Base-by-base conservation (phyloP, 139 green algal genomes). In the Parachlorella kessleri region DNA sequence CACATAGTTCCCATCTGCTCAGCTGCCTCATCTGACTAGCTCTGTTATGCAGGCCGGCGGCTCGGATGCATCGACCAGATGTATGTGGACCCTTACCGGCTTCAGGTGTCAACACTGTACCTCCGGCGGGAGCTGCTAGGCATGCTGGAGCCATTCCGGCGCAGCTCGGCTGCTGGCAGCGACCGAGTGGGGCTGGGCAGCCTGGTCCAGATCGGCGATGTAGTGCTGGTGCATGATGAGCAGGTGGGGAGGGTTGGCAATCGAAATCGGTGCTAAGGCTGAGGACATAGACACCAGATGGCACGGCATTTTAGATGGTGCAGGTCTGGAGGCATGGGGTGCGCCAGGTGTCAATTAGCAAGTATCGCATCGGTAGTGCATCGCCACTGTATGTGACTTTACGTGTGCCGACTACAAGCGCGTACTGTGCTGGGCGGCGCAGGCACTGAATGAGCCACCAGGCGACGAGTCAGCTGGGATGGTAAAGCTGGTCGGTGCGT, bases 171-270 rank as follows among this genome's bases (percentile, higher is more conserved):
- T 78, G 55, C 63, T 26, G n/a, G 53, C 37, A 10, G 33, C 23
- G 73, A 81, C 30, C 90, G 90, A 67, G 72, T 96, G 3, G 81
- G 81, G 4, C 83, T 96, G 35, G 59, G 42, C 9, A 85, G 78
- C 37, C 79, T 96, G 26, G 78, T 71, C 4, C 89, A 96, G 81
- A 91, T 95, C 54, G 89, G 90, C 53, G 92, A 96, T 66, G 92
- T 96, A 4, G 77, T 95, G 38, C 85, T 96, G 36, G 90, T 96
- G 33, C 86, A 95, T 66, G 87, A 96, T 70, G 87, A 94, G 74
- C 67, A 14, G 48, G 48, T 59, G 14, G 48, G 48, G 14, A 28
- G 48, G 48, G n/a, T n/a, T n/a, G n/a, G n/a, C n/a, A n/a, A n/a
- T n/a, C n/a, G n/a, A n/a, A n/a, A n/a, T n/a, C n/a, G n/a, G n/a